Evolutionary conservation across 371 early-diverging fungal species (phyloP).

Genomic region (Actinomortierella ambigua): DNA sequence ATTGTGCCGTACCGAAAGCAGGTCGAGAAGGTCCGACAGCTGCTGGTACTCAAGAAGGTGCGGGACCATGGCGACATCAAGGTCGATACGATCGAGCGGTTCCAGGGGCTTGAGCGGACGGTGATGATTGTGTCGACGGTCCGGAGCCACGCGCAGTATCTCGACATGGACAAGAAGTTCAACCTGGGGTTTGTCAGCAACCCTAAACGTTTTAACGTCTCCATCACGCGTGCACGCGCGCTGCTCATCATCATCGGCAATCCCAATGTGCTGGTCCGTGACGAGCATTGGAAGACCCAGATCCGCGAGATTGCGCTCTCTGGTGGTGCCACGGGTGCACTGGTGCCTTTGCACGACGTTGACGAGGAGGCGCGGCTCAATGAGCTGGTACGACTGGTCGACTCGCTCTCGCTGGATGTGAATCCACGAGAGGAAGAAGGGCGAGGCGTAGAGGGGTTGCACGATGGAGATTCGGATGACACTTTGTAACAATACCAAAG

Average conservation of each 20-base stretch:
- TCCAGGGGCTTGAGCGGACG: constrained; percentile 45
- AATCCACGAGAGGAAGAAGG: too few relatives aligned
- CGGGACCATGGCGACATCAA: constrained; percentile 10
- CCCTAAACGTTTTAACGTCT: constrained; percentile 50
- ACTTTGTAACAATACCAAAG: too few relatives aligned
- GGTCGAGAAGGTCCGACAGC: constrained; percentile 21
- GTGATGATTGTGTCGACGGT: constrained; percentile 48
- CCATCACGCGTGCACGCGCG: constrained; percentile 47
- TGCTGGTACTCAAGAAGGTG: constrained; percentile 9
- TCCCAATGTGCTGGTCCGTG: constrained; percentile 7
- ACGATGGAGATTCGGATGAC: too few relatives aligned
- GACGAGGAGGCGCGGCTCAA: too few relatives aligned
- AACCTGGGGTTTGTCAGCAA: constrained; percentile 38
- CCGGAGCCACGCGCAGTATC: constrained; percentile 12
- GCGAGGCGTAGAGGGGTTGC: too few relatives aligned
- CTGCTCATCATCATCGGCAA: constrained; percentile 18
- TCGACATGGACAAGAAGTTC: constrained; percentile 20
- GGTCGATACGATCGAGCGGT: constrained; percentile 29
- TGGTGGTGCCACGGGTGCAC: too few relatives aligned
- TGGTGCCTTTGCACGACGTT: too few relatives aligned
- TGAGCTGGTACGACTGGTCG: too few relatives aligned
- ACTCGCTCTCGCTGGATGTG: too few relatives aligned
- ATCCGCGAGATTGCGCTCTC: too few relatives aligned
- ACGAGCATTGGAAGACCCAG: background rate
- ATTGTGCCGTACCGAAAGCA: constrained; percentile 44